These are phyloP conservation scores for Macrotyloma uniflorum DNA, from an alignment of 306 rosid species.

Conservation along the genomic window DNA sequence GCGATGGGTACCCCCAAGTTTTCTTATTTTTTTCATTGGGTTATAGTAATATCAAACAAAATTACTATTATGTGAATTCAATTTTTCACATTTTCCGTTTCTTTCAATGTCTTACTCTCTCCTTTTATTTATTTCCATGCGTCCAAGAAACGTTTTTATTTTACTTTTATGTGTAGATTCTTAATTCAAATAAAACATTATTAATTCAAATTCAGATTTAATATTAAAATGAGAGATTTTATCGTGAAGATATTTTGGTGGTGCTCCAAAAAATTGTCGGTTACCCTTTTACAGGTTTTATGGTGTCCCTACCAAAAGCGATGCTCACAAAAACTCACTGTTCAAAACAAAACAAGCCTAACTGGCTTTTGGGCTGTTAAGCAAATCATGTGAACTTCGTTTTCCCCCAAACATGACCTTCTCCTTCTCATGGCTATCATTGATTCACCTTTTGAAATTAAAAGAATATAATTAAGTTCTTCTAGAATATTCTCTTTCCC, in stretches of 20 bases:
- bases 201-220: neutral
- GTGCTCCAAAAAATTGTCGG: slow-evolving; percentile 38
- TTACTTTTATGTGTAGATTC: too few species aligned
- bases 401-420: slow-evolving; percentile 39
- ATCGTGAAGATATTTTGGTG: slow-evolving; percentile 29
- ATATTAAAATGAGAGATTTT: neutral
- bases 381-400: slow-evolving; percentile 48
- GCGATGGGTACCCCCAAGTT: neutral
- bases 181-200: too few species aligned
- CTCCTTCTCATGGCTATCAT: slow-evolving; percentile 32
- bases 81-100: neutral
- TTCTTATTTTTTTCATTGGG: neutral
- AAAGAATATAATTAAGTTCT: neutral
- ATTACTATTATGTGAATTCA: neutral
- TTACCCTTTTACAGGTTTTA: neutral
- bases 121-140: too few species aligned
- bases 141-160: too few species aligned
- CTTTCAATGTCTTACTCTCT: neutral
- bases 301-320: slow-evolving; percentile 11
- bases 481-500: slow-evolving; percentile 30
- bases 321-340: slow-evolving; percentile 1
- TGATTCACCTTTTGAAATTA: neutral
- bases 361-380: slow-evolving; percentile 39
- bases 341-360: slow-evolving; percentile 36
- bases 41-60: slow-evolving; percentile 19